phyloP scores from a whole-genome alignment of 371 early-diverging fungal genomes.

The Batkoa obscura region DNA sequence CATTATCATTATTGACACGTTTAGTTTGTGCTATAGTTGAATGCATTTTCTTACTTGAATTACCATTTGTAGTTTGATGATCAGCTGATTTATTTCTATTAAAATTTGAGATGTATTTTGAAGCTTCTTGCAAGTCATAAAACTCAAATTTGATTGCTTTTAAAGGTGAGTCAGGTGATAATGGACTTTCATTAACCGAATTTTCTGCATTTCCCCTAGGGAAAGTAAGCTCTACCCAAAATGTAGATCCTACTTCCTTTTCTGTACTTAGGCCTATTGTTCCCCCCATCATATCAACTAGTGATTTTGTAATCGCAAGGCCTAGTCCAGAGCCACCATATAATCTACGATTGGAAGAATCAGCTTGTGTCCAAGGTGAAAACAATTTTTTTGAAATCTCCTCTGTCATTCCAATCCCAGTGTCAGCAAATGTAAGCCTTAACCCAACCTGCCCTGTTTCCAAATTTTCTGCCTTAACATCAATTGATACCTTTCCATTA shows the following conservation, averaged over 20 bases:
- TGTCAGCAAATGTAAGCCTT: constrained; percentile 20
- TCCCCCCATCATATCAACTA: constrained; percentile 36
- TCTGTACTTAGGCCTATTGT: constrained; percentile 12
- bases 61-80: background rate
- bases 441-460: background rate
- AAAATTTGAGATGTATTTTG: background rate
- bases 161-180: constrained; percentile 1
- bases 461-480: background rate
- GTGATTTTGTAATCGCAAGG: constrained; percentile 23
- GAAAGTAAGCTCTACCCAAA: constrained; percentile 14
- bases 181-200: background rate
- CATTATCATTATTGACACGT: too few species aligned
- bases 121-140: background rate
- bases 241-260: constrained; percentile 14
- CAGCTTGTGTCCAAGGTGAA: constrained; percentile 39
- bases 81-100: background rate
- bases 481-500: constrained; percentile 13
- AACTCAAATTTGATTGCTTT: constrained; percentile 2
- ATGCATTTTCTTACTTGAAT: too few species aligned
- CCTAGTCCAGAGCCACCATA: constrained; percentile 32
- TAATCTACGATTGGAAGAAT: constrained; percentile 26
- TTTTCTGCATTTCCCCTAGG: background rate
- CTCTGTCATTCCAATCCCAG: constrained; percentile 34
- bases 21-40: too few species aligned
- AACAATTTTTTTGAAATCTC: constrained; percentile 29